Evolutionary conservation across 495 filamentous ascomycete species (phyloP).

Genomic region (Tuber umbilicatum): DNA sequence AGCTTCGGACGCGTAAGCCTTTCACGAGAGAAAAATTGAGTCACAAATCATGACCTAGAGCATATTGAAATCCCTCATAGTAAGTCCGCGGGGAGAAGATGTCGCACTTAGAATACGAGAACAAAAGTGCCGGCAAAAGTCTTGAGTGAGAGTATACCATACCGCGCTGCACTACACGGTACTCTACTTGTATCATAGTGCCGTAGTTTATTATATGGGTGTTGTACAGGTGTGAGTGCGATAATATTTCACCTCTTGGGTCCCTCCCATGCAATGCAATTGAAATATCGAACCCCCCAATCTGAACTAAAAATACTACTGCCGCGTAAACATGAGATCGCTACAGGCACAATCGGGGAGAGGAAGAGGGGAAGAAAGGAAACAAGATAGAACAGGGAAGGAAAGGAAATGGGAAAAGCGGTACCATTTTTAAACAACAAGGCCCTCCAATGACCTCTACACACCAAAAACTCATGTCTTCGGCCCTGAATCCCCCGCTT

Average conservation of each 20-base stretch:
- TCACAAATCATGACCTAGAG: not conserved
- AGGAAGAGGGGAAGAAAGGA: not conserved
- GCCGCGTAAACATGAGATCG: not conserved
- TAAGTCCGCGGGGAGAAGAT: not conserved
- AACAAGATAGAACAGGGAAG: slow-evolving; percentile 19
- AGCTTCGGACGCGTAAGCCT: not conserved
- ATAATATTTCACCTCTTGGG: not conserved
- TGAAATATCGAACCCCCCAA: not conserved
- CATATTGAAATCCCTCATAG: not conserved
- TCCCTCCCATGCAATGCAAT: not conserved
- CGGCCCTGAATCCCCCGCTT: not conserved
- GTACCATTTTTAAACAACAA: slow-evolving; percentile 24
- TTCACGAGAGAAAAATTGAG: not conserved
- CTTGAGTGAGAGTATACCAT: not conserved
- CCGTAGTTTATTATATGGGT: not conserved
- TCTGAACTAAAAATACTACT: not conserved
- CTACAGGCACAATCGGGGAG: not conserved
- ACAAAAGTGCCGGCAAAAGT: not conserved
- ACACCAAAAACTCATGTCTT: slow-evolving; percentile 9
- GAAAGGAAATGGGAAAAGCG: slow-evolving; percentile 32
- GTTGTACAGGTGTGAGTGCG: not conserved
- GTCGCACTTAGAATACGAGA: not conserved
- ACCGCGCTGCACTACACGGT: not conserved
- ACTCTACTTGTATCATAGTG: not conserved
- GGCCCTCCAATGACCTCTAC: slow-evolving; percentile 9